phyloP scores from a whole-genome alignment of 345 rosid genomes.

The Salix caprea region DNA sequence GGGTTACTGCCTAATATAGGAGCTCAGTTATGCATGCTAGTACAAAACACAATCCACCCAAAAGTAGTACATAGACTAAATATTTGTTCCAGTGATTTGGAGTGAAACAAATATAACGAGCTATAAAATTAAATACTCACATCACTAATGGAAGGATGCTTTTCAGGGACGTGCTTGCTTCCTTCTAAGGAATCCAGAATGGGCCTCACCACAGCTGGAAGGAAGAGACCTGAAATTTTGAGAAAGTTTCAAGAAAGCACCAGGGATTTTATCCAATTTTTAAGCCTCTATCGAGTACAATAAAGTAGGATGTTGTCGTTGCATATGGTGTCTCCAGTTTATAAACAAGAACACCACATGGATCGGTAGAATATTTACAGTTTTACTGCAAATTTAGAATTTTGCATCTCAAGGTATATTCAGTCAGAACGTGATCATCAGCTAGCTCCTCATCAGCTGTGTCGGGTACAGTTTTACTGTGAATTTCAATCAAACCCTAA shows the following conservation, averaged over 20 bases:
- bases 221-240: slow-evolving; percentile 65
- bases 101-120: background rate
- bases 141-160: slow-evolving; percentile 62
- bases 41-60: background rate
- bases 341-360: background rate
- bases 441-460: background rate
- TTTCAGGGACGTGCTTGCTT: slow-evolving; percentile 58
- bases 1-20: background rate
- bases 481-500: background rate
- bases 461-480: background rate
- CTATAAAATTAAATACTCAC: slow-evolving; percentile 38
- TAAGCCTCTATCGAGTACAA: background rate
- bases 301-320: background rate
- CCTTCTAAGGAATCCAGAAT: slow-evolving; percentile 84
- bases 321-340: background rate
- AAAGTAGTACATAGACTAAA: background rate
- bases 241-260: background rate
- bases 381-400: background rate
- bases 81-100: background rate
- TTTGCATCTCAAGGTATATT: background rate
- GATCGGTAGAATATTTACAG: background rate
- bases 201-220: slow-evolving; percentile 96
- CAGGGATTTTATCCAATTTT: background rate
- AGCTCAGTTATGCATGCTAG: background rate
- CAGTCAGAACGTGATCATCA: background rate